Percentiles rank a stretch among this genome's conserved stretches.
Conservation (phyloP, 179 eudicot genomes). For the Amaranthus tricolor region DNA sequence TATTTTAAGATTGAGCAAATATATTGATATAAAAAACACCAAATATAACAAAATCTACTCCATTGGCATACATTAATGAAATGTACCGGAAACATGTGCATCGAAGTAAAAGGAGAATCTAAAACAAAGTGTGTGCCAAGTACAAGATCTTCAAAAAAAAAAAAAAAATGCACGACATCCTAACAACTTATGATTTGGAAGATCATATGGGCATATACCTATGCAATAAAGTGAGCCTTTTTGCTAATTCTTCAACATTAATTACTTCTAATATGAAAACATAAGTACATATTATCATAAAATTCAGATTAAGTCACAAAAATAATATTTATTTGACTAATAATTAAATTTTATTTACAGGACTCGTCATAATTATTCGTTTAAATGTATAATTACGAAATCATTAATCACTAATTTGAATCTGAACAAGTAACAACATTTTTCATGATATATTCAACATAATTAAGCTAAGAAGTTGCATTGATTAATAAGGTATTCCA, state of each 20-base stretch:
- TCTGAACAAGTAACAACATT: too few relatives aligned
- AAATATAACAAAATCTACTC: not conserved
- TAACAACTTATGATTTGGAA: slow-evolving; percentile 30
- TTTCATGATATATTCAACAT: slow-evolving; percentile 2
- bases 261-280: too few relatives aligned
- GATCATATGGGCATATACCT: slow-evolving; percentile 14
- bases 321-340: too few relatives aligned
- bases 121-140: slow-evolving; percentile 23
- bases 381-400: too few relatives aligned
- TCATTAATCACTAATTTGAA: not conserved
- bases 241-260: not conserved
- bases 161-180: slow-evolving; percentile 18
- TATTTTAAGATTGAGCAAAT: too few relatives aligned
- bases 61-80: not conserved
- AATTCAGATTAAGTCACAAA: too few relatives aligned
- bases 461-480: slow-evolving; percentile 17
- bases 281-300: too few relatives aligned
- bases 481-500: slow-evolving; percentile 2
- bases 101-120: slow-evolving; percentile 18
- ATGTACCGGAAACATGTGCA: slow-evolving; percentile 10
- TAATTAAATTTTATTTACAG: too few relatives aligned
- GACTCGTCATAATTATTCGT: too few relatives aligned
- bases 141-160: slow-evolving; percentile 16
- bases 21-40: too few relatives aligned
- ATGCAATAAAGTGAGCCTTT: not conserved